Base-by-base conservation (phyloP, 331 rosid genomes). In the Quercus tomentella region DNA sequence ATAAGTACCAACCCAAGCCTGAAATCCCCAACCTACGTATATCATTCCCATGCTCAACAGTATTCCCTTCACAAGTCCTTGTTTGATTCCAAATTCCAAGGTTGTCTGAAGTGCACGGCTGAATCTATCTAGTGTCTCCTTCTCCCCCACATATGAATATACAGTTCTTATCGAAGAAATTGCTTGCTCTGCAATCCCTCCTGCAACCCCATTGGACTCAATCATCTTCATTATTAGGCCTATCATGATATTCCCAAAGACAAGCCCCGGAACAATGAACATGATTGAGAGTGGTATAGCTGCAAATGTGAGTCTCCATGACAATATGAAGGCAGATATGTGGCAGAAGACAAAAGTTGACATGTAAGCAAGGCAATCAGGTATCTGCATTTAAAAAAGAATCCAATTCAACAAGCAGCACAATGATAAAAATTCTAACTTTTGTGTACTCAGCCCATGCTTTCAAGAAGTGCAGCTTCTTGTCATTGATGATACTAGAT, bases 1-100 rank as follows among this genome's bases (percentile, higher is more conserved):
- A 79, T 75, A 86, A 31, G 94, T 94, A 62, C 98, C 98, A 72
- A 92, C 91, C 97, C 97, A 92, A 81, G 96, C 97, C 83, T 92
- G 97, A 76, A 92, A 95, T 22, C 98, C 95, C 98, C 98, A 95
- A 60, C 97, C 89, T 3, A 91, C 74, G 25, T 90, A 91, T 52
- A 95, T 86, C 67, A 95, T 79, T 81, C 97, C 99, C 91, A 91
- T 83, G 86, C 97, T 95, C 79, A 92, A 77, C 96, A 91, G 86
- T 83, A 95, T 77, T 41, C 99, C 99, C 58, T 95, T 95, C 21
- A 90, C 88, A 63, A 92, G 80, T 35, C 97, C 97, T 57, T 84
- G 88, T 73, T 93, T 90, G 66, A 89, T 83, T 77, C 97, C 97
- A 55, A 91, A 75, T 21, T 90, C 89, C 86, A 85, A 75, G 30